A percentile compares a stretch with the other conserved stretches of the same genome.
Evolutionary conservation across 2,329 filamentous ascomycete genomes (phyloP).

Genomic region (Hymenoscyphus linearis): DNA sequence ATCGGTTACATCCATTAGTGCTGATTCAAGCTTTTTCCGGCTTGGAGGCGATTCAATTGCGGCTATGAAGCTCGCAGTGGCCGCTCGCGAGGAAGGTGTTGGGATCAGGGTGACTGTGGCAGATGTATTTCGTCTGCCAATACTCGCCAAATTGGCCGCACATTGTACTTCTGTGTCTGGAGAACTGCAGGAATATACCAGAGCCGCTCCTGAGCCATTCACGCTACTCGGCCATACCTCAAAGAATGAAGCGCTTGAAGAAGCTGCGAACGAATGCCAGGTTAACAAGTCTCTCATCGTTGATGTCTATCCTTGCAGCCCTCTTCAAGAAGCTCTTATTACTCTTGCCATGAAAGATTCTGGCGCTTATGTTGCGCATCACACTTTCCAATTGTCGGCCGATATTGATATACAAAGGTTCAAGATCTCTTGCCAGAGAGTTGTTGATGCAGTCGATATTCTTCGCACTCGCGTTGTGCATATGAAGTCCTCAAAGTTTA

Average conservation of each 20-base stretch:
- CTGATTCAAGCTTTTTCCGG: slow-evolving; percentile 39
- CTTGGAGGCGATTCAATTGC: slow-evolving; percentile 42
- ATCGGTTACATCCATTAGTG: slow-evolving; percentile 11
- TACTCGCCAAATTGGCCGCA: slow-evolving; percentile 37
- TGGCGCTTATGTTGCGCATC: slow-evolving; percentile 7
- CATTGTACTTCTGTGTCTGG: not conserved
- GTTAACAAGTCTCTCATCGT: slow-evolving; percentile 19
- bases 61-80: slow-evolving; percentile 38
- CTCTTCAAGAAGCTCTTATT: slow-evolving; percentile 34
- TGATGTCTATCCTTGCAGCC: slow-evolving; percentile 35
- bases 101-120: slow-evolving; percentile 34
- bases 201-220: not conserved
- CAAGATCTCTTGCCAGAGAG: slow-evolving; percentile 26
- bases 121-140: slow-evolving; percentile 38
- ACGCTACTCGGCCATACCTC: not conserved
- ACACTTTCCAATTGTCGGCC: slow-evolving; percentile 4
- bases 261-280: not conserved
- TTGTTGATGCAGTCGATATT: slow-evolving; percentile 24
- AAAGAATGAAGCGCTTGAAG: not conserved
- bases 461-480: slow-evolving; percentile 17
- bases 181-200: slow-evolving; percentile 13
- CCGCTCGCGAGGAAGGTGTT: slow-evolving; percentile 23
- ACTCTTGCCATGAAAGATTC: slow-evolving; percentile 5
- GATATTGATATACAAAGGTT: slow-evolving; percentile 5
- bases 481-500: slow-evolving; percentile 21